Base-by-base conservation (phyloP, 2,329 filamentous ascomycete genomes). In the Aspergillaceae sp. region DNA sequence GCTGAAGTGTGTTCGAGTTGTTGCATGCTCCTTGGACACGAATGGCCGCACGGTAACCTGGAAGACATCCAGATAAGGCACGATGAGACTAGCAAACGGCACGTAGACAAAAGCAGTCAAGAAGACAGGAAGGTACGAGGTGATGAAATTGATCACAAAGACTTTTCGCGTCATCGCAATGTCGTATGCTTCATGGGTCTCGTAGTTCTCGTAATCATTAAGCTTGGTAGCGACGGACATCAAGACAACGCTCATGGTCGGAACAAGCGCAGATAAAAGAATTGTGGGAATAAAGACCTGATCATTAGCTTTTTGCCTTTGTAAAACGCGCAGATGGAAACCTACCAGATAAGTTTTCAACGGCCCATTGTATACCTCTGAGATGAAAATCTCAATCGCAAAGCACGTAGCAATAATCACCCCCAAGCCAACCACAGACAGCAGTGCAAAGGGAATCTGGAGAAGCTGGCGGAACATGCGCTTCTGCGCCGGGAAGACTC, bases 91-190 rank as follows among this genome's bases (percentile, higher is more conserved):
- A 11, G 88, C 91, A 59, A 97, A 98, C 0, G 91, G 91, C 10
- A 95, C 86, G 59, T 97, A 97, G 52, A 97, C 83, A 58, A 97
- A 97, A 1, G 90, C 87, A 0, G 90, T 96, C 29, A 97, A 76
- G 62, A 94, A 84, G 11, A 94, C 82, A 1, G 88, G 86, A 46
- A 94, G 82, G 64, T 96, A 97, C 0, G 90, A 96, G 4, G 89
- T 95, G 66, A 97, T 91, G 68, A 97, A 96, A 72, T 97, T 95
- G 56, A 97, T 79, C n/a, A 97, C 83, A 59, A 98, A 97, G 43
- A 95, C 84, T 72, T 98, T 98, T 51, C 86, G 84, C 1, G 92
- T 88, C 62, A 97, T 76, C 2, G 90, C 86, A 27, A 84, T 81
- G 52, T 94, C 82, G 59, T 96, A 86, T 2, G 82, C 83, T 53